phyloP scores from a whole-genome alignment of 768 basidiomycete species.

The Hypholoma fasciculare region DNA sequence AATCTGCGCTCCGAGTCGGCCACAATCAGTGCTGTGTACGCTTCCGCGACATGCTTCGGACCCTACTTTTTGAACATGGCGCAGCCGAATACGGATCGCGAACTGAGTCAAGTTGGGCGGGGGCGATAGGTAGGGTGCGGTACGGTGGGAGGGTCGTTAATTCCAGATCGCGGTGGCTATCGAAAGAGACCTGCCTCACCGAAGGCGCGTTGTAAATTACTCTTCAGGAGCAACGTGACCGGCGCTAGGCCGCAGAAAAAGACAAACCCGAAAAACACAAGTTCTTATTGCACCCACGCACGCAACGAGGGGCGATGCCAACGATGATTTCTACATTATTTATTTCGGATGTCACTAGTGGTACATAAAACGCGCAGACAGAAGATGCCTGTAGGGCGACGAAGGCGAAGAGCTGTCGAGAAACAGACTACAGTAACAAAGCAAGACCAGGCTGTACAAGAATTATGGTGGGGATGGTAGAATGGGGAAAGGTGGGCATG shows the following conservation, averaged over 20 bases:
- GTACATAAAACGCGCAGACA: slow-evolving; percentile 39
- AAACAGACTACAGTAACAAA: slow-evolving; percentile 30
- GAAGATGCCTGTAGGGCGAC: slow-evolving; percentile 19
- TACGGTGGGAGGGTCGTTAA: neutral
- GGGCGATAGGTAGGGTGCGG: slow-evolving; percentile 8
- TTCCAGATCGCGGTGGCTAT: slow-evolving; percentile 9
- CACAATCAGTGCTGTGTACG: neutral
- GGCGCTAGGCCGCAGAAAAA: neutral
- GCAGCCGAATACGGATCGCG: slow-evolving; percentile 2
- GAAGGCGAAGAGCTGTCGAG: slow-evolving; percentile 18
- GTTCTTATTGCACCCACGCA: neutral
- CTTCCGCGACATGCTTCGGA: neutral
- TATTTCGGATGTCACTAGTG: slow-evolving; percentile 29
- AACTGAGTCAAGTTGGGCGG: slow-evolving; percentile 8
- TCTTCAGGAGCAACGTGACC: slow-evolving; percentile 16
- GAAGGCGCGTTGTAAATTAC: slow-evolving; percentile 22
- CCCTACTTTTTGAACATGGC: slow-evolving; percentile 77
- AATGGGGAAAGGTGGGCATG: slow-evolving; percentile 25
- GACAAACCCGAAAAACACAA: neutral
- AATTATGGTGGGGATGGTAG: slow-evolving; percentile 28
- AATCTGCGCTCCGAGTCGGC: slow-evolving; percentile 46
- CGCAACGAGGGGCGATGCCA: neutral
- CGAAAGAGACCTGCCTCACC: slow-evolving; percentile 13
- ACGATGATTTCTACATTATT: slow-evolving; percentile 41
- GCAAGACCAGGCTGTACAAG: slow-evolving; percentile 26